Evolutionary conservation across 2,329 filamentous ascomycete genomes (phyloP).

Genomic region (Westerdykella ornata): DNA sequence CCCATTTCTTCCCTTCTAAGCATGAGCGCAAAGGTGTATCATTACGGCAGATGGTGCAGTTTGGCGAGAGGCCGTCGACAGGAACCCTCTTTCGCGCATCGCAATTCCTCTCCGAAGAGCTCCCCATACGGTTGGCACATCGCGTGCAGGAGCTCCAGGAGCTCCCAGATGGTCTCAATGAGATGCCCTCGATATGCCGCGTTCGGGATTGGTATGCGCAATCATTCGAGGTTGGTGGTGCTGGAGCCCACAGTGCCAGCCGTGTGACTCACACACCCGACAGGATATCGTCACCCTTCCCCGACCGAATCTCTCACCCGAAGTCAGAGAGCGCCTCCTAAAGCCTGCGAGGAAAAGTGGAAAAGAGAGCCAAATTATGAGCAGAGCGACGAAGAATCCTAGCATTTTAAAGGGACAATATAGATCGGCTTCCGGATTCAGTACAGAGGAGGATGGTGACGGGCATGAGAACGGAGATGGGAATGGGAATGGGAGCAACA

Average conservation of each 20-base stretch:
- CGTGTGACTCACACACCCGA: constrained; percentile 29
- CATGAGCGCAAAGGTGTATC: constrained; percentile 45
- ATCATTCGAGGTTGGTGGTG: constrained; percentile 79
- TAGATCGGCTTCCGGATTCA: constrained; percentile 47
- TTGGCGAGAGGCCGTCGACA: constrained; percentile 83
- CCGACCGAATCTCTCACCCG: constrained; percentile 66
- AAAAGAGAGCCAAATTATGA: constrained; percentile 60
- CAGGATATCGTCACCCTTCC: constrained; percentile 88
- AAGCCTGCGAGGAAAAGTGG: constrained; percentile 55
- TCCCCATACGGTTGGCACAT: constrained; percentile 93
- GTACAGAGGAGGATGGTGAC: not conserved
- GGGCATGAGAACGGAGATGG: constrained; percentile 41
- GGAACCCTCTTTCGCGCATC: constrained; percentile 95
- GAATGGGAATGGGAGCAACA: constrained; percentile 44
- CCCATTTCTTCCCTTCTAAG: constrained; percentile 13
- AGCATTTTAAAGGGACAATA: constrained; percentile 83
- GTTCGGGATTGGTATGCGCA: constrained; percentile 99
- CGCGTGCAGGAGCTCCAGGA: constrained; percentile 90
- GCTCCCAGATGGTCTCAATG: constrained; percentile 89
- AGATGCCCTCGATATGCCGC: constrained; percentile 93
- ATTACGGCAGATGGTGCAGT: constrained; percentile 97
- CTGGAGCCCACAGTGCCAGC: constrained; percentile 5
- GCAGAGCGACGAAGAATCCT: constrained; percentile 81
- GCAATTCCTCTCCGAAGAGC: constrained; percentile 95
- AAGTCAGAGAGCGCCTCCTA: constrained; percentile 73